Conservation (phyloP, 192 early-diverging fungal species). For the Backusella tuberculispora region DNA sequence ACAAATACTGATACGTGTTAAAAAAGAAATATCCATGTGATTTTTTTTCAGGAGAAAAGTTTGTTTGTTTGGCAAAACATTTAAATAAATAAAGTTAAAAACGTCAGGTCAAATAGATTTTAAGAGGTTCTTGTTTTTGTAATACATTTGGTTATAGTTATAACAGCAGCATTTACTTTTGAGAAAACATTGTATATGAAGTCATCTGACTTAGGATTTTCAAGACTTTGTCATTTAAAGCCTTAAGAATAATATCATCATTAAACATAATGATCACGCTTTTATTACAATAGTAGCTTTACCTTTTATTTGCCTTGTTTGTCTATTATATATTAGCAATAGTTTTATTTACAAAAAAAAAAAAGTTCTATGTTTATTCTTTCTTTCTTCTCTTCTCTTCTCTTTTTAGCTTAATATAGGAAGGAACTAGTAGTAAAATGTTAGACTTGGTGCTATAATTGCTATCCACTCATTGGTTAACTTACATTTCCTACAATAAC, state of each 20-base stretch:
- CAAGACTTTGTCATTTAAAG: too few species aligned
- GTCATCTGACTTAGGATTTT: too few species aligned
- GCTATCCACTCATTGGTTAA: neutral
- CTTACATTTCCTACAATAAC: slow-evolving; percentile 76
- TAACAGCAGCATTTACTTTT: too few species aligned
- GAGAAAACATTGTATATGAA: too few species aligned
- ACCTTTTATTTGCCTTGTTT: neutral
- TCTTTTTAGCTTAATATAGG: slow-evolving; percentile 29
- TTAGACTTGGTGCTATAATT: too few species aligned
- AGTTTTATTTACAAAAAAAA: slow-evolving; percentile 11
- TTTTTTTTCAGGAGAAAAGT: neutral
- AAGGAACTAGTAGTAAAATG: slow-evolving; percentile 28
- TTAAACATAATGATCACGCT: too few species aligned
- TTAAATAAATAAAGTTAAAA: too few species aligned
- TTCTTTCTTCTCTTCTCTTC: neutral
- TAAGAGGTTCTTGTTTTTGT: too few species aligned
- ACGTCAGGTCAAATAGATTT: too few species aligned
- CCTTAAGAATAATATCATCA: too few species aligned
- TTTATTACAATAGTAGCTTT: too few species aligned
- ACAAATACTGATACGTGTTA: neutral
- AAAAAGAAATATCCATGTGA: neutral
- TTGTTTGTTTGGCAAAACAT: neutral
- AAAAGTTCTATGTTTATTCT: neutral
- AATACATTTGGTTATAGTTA: too few species aligned
- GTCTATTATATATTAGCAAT: neutral